phyloP scores from a whole-genome alignment of 306 rosid genomes.

The Trichosanthes truncata region DNA sequence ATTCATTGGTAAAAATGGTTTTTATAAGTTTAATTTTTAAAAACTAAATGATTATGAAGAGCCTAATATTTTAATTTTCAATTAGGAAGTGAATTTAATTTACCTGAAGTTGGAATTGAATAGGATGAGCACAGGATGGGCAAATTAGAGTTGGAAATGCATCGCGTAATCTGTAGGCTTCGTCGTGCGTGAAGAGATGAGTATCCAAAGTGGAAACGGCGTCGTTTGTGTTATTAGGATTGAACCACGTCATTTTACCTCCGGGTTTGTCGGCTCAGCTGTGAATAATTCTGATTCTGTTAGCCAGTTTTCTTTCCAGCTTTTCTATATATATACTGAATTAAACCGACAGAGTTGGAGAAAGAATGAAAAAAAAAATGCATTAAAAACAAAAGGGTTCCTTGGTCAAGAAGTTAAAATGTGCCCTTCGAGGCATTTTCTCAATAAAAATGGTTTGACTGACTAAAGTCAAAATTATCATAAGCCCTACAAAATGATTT shows the following conservation, averaged over 20 bases:
- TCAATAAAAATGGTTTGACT: too few relatives aligned
- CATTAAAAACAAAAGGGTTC: neutral
- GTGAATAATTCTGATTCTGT: neutral
- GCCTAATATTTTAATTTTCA: too few relatives aligned
- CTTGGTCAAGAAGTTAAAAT: neutral
- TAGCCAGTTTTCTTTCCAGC: too few relatives aligned
- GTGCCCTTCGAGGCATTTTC: neutral
- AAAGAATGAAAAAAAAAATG: neutral
- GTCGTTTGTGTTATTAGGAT: neutral
- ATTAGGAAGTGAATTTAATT: neutral
- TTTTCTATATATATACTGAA: too few relatives aligned
- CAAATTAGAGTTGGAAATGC: constrained; percentile 24
- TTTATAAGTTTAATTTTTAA: too few relatives aligned
- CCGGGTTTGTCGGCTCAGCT: too few relatives aligned
- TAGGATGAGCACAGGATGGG: constrained; percentile 65
- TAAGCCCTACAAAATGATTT: too few relatives aligned
- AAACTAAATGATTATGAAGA: too few relatives aligned
- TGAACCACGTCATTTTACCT: neutral
- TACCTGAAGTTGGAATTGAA: constrained; percentile 63
- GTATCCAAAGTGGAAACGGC: neutral
- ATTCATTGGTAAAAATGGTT: too few relatives aligned
- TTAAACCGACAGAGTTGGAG: neutral
- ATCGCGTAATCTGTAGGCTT: neutral
- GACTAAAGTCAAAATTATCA: too few relatives aligned
- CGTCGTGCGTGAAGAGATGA: neutral